Conservation (phyloP, 768 basidiomycete genomes). For the Sporobolomyces roseus region DNA sequence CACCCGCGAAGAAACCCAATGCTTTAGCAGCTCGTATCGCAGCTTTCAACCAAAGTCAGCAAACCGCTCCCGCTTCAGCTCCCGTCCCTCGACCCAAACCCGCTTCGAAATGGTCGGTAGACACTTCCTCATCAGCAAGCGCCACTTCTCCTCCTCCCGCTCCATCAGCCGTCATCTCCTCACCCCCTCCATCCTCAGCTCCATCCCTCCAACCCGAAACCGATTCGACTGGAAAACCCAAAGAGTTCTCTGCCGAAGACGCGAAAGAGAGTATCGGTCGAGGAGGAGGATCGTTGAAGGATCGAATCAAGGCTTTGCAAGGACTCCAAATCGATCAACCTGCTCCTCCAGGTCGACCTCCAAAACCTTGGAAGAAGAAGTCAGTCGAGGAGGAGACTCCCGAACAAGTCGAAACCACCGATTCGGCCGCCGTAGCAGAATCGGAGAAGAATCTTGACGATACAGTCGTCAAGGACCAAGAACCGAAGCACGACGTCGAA, state of each 20-base stretch:
- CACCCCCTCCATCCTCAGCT: background rate
- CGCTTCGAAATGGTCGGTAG: slow-evolving; percentile 15
- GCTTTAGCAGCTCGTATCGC: slow-evolving; percentile 31
- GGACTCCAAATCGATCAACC: slow-evolving; percentile 63
- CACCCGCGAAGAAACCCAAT: slow-evolving; percentile 31
- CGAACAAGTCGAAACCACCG: slow-evolving; percentile 8
- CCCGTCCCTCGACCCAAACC: slow-evolving; percentile 19
- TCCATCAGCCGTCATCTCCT: background rate
- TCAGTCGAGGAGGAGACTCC: slow-evolving; percentile 45
- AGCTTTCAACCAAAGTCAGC: slow-evolving; percentile 16
- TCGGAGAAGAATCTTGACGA: background rate
- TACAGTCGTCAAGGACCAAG: slow-evolving; percentile 21
- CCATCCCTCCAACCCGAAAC: background rate
- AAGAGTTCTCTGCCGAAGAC: slow-evolving; percentile 61
- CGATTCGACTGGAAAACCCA: slow-evolving; percentile 22
- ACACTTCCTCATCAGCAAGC: background rate
- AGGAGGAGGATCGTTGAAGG: slow-evolving; percentile 67
- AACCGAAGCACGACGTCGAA: slow-evolving; percentile 11
- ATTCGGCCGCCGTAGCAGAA: background rate
- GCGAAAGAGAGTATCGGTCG: slow-evolving; percentile 79
- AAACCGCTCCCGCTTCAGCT: background rate
- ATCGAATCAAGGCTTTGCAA: slow-evolving; percentile 90
- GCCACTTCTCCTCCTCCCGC: slow-evolving; percentile 11
- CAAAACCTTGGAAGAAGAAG: slow-evolving; percentile 57
- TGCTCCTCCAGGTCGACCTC: slow-evolving; percentile 58